Conservation (phyloP, 2,329 filamentous ascomycete species). For the Chalaropsis ovoidea region DNA sequence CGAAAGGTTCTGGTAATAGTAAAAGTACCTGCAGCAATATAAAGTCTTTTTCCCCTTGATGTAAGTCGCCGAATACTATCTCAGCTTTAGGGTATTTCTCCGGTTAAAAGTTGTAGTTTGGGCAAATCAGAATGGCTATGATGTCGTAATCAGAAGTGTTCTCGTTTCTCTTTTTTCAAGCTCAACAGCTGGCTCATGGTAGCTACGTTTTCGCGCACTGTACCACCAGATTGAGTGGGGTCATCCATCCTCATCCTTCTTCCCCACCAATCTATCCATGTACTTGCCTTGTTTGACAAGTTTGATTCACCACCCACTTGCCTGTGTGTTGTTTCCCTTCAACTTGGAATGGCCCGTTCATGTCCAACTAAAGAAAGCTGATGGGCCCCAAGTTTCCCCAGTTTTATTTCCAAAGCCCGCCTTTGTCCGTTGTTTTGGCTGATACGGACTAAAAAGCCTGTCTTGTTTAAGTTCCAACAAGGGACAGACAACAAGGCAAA, state of each 20-base stretch:
- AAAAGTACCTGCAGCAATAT: too few species aligned
- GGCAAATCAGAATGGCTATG: neutral
- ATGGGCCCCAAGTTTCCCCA: neutral
- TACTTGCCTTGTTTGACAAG: slow-evolving; percentile 10
- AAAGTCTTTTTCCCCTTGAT: too few species aligned
- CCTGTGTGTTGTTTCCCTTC: slow-evolving; percentile 16
- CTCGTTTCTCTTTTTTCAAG: slow-evolving; percentile 4
- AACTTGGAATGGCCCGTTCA: neutral
- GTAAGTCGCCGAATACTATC: too few species aligned
- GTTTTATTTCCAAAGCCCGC: neutral
- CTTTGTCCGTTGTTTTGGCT: slow-evolving; percentile 3
- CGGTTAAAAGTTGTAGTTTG: neutral
- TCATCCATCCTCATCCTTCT: slow-evolving; percentile 17
- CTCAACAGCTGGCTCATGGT: slow-evolving; percentile 16
- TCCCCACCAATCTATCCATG: slow-evolving; percentile 14
- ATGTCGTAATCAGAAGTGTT: neutral
- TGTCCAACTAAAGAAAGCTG: neutral
- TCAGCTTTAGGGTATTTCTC: neutral
- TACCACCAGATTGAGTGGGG: slow-evolving; percentile 10
- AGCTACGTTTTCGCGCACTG: slow-evolving; percentile 14
- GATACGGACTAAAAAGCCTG: neutral
- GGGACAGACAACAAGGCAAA: neutral
- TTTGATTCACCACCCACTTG: slow-evolving; percentile 6
- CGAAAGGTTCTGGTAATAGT: too few species aligned
- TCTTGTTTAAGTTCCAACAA: neutral